Percentiles rank a stretch among this genome's conserved stretches.
Evolutionary conservation across 169 alveolate species (phyloP).

Genomic region (Babesia ovata): DNA sequence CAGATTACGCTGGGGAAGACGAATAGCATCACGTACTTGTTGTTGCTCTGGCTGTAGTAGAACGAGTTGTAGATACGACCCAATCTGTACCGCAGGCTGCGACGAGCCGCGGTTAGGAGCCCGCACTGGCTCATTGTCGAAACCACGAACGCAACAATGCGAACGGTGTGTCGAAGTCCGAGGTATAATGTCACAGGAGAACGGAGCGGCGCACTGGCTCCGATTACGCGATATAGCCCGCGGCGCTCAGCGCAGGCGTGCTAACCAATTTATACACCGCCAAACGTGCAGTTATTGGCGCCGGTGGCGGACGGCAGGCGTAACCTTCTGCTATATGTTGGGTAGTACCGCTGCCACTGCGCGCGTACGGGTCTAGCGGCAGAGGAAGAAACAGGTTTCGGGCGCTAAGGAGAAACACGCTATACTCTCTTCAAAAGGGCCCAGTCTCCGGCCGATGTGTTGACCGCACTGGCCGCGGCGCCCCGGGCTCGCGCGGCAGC

Average conservation of each 20-base stretch:
- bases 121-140: conserved; percentile 2
- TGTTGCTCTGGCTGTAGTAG: conserved; percentile 84
- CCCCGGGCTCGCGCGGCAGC: conserved; percentile 9
- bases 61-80: conserved; percentile 82
- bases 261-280: background rate
- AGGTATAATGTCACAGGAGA: too few species aligned
- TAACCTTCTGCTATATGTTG: background rate
- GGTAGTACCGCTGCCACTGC: background rate
- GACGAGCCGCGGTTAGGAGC: conserved; percentile 50
- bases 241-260: background rate
- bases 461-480: conserved; percentile 4
- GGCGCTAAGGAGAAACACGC: background rate
- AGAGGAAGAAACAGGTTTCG: background rate
- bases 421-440: background rate
- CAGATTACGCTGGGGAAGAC: conserved; percentile 82
- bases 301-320: background rate
- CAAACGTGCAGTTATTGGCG: background rate
- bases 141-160: background rate
- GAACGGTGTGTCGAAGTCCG: too few species aligned
- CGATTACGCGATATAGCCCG: background rate
- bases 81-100: conserved; percentile 73
- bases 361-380: background rate
- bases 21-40: conserved; percentile 79
- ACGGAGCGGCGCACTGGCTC: background rate
- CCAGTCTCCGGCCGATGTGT: conserved; percentile 16